Conservation (phyloP, 768 basidiomycete genomes). For the Auricularia heimuer region DNA sequence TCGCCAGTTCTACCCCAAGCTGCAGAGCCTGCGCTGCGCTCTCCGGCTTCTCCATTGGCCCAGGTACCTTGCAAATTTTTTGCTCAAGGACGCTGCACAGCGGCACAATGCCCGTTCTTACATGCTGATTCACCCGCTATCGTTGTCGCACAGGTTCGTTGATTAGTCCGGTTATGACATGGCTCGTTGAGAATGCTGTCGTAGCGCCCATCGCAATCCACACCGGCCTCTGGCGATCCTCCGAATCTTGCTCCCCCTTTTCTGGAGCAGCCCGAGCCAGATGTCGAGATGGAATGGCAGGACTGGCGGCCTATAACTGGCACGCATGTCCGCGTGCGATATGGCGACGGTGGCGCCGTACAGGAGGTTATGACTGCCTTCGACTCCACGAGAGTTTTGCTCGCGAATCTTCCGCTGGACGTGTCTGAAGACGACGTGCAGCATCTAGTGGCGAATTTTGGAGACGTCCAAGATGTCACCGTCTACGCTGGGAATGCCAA, state of each 20-base stretch:
- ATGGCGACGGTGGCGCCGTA: conserved; percentile 54
- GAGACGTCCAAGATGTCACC: conserved; percentile 32
- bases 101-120: conserved; percentile 22
- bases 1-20: no score
- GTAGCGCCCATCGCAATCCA: neutral
- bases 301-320: neutral
- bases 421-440: conserved; percentile 28
- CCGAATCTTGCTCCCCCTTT: neutral
- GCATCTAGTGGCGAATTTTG: conserved; percentile 35
- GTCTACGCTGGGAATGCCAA: conserved; percentile 26
- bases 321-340: conserved; percentile 24
- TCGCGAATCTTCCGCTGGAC: conserved; percentile 39
- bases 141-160: neutral
- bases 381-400: conserved; percentile 51
- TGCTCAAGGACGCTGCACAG: conserved; percentile 7
- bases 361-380: conserved; percentile 51
- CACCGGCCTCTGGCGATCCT: neutral
- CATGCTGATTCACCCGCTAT: neutral
- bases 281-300: neutral
- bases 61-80: neutral
- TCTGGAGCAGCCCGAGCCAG: neutral
- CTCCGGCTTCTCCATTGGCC: neutral
- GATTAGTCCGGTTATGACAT: neutral
- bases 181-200: neutral
- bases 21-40: conserved; percentile 28